Evolutionary conservation across 176 grass and related monocot species (phyloP).

Genomic region (Themeda triandra): DNA sequence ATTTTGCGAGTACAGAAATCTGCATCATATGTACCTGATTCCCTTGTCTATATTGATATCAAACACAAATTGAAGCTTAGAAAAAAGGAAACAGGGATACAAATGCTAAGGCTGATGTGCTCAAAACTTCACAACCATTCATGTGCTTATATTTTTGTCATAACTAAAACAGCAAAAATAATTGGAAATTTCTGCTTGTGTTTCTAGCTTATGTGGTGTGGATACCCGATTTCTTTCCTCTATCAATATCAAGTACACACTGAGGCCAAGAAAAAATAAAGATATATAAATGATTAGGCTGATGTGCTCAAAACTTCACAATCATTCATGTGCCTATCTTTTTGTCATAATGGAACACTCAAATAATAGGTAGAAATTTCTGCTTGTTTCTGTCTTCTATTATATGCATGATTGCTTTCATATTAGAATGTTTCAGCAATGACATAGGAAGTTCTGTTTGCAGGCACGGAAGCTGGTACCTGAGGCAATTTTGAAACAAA

Average conservation of each 20-base stretch:
- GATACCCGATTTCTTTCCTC: not conserved
- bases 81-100: not conserved
- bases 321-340: not conserved
- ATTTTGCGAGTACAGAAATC: not conserved
- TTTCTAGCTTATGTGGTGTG: not conserved
- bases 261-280: not conserved
- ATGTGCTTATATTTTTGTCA: not conserved
- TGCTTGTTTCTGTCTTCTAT: not conserved
- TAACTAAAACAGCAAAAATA: not conserved
- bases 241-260: not conserved
- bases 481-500: conserved; percentile 60
- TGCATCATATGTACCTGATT: not conserved
- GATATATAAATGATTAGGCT: not conserved
- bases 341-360: not conserved
- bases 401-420: not conserved
- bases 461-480: conserved; percentile 73
- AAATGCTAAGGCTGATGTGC: not conserved
- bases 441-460: conserved; percentile 5
- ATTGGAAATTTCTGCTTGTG: not conserved
- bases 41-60: not conserved
- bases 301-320: not conserved
- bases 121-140: not conserved
- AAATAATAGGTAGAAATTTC: not conserved
- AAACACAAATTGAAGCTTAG: not conserved
- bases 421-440: conserved; percentile 17